phyloP scores from a whole-genome alignment of 768 basidiomycete species.

The Naganishia antarctica region DNA sequence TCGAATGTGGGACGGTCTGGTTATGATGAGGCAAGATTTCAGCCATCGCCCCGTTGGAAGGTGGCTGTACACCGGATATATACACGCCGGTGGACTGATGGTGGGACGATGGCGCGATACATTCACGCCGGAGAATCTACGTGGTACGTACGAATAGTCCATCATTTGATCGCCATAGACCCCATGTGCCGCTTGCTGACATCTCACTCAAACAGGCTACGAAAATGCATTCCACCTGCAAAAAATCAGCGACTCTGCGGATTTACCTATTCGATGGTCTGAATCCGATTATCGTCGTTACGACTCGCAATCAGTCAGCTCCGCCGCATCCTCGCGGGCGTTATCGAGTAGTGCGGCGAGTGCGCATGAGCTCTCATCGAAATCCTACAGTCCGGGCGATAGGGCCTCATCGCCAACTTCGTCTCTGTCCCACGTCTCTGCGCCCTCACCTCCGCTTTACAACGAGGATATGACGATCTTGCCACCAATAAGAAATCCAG shows the following conservation, averaged over 20 bases:
- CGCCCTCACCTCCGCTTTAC: background rate
- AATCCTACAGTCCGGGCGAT: background rate
- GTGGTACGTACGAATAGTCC: conserved; percentile 30
- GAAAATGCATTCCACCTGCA: conserved; percentile 16
- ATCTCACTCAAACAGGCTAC: background rate
- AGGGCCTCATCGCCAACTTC: conserved; percentile 2
- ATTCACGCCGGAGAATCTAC: conserved; percentile 41
- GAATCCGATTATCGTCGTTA: conserved; percentile 19
- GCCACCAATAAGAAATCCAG: background rate
- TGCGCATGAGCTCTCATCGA: background rate
- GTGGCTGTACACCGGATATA: conserved; percentile 47
- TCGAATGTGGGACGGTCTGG: conserved; percentile 45
- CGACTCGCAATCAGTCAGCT: background rate
- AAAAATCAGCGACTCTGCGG: conserved; percentile 1
- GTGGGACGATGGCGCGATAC: conserved; percentile 49
- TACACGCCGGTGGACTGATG: conserved; percentile 45
- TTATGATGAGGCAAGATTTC: conserved; percentile 37
- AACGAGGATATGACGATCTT: background rate
- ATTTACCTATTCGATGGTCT: background rate
- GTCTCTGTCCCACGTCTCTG: background rate
- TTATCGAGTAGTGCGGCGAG: background rate
- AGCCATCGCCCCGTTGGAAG: conserved; percentile 34
- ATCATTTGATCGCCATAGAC: too few species aligned
- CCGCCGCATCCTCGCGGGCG: background rate
- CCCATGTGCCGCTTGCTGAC: background rate